Evolutionary conservation across 2,329 filamentous ascomycete species (phyloP), one percentile per base, ranked within the genome.

Genomic region (Teratosphaeria gauchensis): DNA sequence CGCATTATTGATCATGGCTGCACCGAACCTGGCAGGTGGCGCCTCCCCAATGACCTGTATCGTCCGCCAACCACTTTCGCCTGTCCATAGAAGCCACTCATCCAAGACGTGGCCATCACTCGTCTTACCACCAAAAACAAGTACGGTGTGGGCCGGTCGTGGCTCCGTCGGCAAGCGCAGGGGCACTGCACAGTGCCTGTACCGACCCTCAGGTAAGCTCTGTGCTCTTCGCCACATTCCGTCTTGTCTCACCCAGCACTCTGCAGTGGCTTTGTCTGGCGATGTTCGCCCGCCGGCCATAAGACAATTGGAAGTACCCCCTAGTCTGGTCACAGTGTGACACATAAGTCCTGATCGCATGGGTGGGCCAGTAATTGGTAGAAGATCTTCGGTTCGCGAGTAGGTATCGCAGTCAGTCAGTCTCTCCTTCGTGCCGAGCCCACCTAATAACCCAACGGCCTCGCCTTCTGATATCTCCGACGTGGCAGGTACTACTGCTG

Each of bases 281-380:
- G 90, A 92, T n/a, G 82, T 79, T 60, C 92, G 82, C 4, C 92
- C 92, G 28, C 92, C 92, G 32, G 83, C 80, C 53, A 96, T 76
- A 11, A 96, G 73, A 60, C 80, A 80, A 16, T 82, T 82, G 24
- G 74, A 72, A 5, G 64, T 68, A 35, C 78, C 74, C 1, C 79
- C 80, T 4, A 95, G 70, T 54, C 84, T 78, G 21, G 88, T 92
- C 21, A 91, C 77, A 0, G 88, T 87, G 71, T 94, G 89, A 65
- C 89, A 94, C 78, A 92, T 86, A 52, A 76, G 67, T 42, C 75
- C 71, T 59, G 66, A 60, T 54, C 73, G 69, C 51, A 72, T 56
- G 16, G 68, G 66, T 2, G 67, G 65, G 33, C 68, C 67, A 21
- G 57, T 46, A 19, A 70, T 68, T 7, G 64, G 61, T 42, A 63